Conservation (phyloP, 257 asterid genomes). For the Lithospermum erythrorhizon region DNA sequence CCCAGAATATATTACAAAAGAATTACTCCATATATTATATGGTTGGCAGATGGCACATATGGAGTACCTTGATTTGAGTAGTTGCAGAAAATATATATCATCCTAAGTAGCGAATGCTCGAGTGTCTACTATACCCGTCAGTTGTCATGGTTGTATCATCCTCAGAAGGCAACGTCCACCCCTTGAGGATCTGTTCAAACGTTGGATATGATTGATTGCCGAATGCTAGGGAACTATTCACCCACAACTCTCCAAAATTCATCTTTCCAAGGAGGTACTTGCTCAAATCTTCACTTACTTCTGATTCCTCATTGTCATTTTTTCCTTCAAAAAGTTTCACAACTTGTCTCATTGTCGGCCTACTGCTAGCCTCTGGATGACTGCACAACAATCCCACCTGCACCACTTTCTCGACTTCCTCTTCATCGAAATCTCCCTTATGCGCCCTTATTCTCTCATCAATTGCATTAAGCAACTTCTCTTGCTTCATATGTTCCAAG, state of each 20-base stretch:
- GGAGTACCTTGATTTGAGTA: neutral
- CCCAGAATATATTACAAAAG: no score
- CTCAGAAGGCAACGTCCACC: conserved; percentile 25
- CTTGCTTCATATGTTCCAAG: conserved; percentile 37
- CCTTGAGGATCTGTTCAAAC: conserved; percentile 38
- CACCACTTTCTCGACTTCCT: conserved; percentile 38
- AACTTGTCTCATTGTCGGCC: conserved; percentile 67
- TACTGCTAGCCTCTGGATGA: conserved; percentile 30
- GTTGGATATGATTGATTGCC: conserved; percentile 46
- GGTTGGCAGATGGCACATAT: no score
- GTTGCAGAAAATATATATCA: neutral
- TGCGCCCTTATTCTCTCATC: conserved; percentile 19
- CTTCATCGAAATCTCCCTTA: conserved; percentile 22
- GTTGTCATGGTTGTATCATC: conserved; percentile 31
- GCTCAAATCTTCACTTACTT: conserved; percentile 35
- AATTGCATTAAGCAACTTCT: conserved; percentile 30
- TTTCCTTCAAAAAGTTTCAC: conserved; percentile 43
- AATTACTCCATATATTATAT: no score
- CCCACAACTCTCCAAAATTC: conserved; percentile 32
- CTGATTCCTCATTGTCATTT: conserved; percentile 19
- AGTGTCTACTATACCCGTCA: conserved; percentile 21
- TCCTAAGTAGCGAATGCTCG: neutral
- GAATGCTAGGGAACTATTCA: conserved; percentile 22
- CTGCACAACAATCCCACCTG: conserved; percentile 51
- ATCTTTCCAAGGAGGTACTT: conserved; percentile 31